Base-by-base conservation (phyloP, 2,329 filamentous ascomycete genomes). In the Paramyrothecium sp. region DNA sequence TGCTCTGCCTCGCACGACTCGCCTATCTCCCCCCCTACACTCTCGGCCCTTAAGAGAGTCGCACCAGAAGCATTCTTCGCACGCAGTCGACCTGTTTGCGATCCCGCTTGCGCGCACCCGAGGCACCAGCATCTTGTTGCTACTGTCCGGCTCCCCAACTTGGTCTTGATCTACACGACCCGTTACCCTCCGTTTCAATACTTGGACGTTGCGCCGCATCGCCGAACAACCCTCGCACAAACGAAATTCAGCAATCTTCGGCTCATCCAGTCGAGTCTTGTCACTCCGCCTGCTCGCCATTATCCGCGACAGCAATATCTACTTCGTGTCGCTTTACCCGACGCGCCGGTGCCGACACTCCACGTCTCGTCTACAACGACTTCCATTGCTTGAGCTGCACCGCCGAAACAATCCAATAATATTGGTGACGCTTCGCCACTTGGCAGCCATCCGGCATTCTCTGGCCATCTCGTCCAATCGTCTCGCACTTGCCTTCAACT, bases 351-450 rank as follows among this genome's bases (percentile, higher is more conserved):
- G 65, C 65, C 70, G 70, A 71, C 60, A 58, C 59, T 63, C 66
- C 59, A 69, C 67, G 65, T 63, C 66, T 70, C 63, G 63, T 68
- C 62, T 63, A 56, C 60, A 59, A 62, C 66, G 59, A 66, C 63
- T 64, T 60, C 56, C 63, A 60, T 59, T 60, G 57, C 59, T 59
- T 63, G 61, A 63, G 61, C 67, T 63, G 61, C 62, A 59, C 59
- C 60, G 60, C 64, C 69, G 65, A 71, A 66, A 69, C 67, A 68
- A 54, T 58, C 61, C 66, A 67, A 69, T 64, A 68, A 63, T 69
- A 71, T 70, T 73, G 72, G 73, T 65, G 65, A 70, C 66, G 61
- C 67, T 70, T n/a, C 67, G 65, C 64, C 67, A 61, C 58, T 63
- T 60, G 58, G 61, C 60, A 67, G 69, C 65, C 67, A 67, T 68